Percentiles rank a stretch among this genome's conserved stretches.
Evolutionary conservation across 176 grass and related monocot genomes (phyloP).

Genomic region (Rhynchospora pubera): DNA sequence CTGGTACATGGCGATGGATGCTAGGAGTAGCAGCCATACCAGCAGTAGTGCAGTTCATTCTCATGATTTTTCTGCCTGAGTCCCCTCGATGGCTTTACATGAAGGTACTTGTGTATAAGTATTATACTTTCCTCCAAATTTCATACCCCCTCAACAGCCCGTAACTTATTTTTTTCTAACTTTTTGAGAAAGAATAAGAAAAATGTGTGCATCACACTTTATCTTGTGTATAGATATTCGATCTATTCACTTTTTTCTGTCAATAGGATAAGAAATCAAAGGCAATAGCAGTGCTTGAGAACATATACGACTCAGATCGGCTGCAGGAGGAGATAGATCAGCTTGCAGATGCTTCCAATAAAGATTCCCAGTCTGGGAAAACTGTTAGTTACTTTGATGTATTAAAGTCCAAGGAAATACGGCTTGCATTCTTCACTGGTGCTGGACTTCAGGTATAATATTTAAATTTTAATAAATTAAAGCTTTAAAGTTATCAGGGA

Average conservation of each 20-base stretch:
- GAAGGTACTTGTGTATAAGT: conserved; percentile 31
- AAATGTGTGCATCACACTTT: neutral
- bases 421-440: conserved; percentile 82
- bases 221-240: neutral
- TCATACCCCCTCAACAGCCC: no score
- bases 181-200: no score
- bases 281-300: conserved; percentile 62
- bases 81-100: conserved; percentile 96
- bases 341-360: conserved; percentile 49
- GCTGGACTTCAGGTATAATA: conserved; percentile 81
- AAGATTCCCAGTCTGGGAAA: conserved; percentile 43
- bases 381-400: conserved; percentile 60
- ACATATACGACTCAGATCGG: conserved; percentile 65
- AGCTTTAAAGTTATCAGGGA: neutral
- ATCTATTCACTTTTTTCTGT: neutral
- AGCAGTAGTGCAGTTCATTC: conserved; percentile 73
- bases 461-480: neutral
- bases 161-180: no score
- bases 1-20: conserved; percentile 99
- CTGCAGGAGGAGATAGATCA: conserved; percentile 77
- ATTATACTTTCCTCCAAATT: no score
- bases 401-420: conserved; percentile 72
- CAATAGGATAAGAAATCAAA: conserved; percentile 70
- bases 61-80: conserved; percentile 89
- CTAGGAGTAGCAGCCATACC: conserved; percentile 83